Base-by-base conservation (phyloP, 2,329 filamentous ascomycete species). In the Pyrenochaeta sp. region DNA sequence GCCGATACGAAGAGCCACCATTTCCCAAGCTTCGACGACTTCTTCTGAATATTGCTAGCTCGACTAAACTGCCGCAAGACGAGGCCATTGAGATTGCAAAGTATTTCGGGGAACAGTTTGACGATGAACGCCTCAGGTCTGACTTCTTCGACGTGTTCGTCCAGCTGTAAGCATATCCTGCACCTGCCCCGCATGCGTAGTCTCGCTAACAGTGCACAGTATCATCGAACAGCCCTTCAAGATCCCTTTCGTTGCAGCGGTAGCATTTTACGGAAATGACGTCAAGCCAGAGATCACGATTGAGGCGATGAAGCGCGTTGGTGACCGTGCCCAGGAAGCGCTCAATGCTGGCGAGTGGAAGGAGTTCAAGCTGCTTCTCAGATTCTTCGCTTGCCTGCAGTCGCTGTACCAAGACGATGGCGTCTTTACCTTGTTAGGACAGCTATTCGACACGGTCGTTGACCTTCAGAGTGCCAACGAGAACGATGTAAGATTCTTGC, bases 221-320 rank as follows among this genome's bases (percentile, higher is more conserved):
- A 85, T 91, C 43, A 77, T 92, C 36, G 95, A 99, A 80, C 95
- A 99, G 80, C 95, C 95, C 1, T 90, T 99, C 78, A 98, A 98
- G 83, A 96, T 93, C n/a, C 94, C 95, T 0, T 98, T 97, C 75
- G 85, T 96, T 37, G 93, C 93, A 9, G 92, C 91, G 22, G 89
- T 94, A 13, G 85, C 96, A 43, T 84, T 97, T 56, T 86, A 92
- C 55, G 86, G 89, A 65, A 97, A 98, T 80, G 86, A 87, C 27
- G 80, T 91, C 68, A 92, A 92, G 73, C 84, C 90, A 4, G 91
- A 95, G 65, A 83, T 96, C 36, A 86, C 90, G 32, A 84, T 84
- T 37, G 87, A 92, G 63, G 82, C 96, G 22, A 82, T 98, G 65
- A 83, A 80, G 50, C 87, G 86, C 65, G 82, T 89, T 43, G 84